These are phyloP conservation scores for Fusarium tuaranense DNA, from an alignment of 2,329 filamentous ascomycete species.

Conservation along the genomic window DNA sequence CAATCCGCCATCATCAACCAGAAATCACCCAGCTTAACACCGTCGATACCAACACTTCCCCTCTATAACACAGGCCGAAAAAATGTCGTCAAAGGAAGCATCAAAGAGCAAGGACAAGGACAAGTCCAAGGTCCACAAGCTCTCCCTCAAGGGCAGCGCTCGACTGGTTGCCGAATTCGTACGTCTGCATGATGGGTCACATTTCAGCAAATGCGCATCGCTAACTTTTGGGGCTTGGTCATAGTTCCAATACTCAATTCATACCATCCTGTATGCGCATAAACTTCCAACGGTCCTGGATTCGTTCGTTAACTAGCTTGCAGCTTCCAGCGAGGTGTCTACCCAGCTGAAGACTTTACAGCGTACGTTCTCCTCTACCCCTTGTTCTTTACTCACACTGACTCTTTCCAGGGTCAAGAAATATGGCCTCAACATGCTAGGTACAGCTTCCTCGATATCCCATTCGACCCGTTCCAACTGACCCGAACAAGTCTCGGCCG, in stretches of 20 bases:
- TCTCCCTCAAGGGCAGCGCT: constrained; percentile 85
- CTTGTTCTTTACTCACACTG: neutral
- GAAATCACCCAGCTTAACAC: neutral
- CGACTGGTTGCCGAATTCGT: constrained; percentile 97
- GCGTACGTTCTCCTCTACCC: constrained; percentile 67
- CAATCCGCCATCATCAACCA: neutral
- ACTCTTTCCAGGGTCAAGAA: constrained; percentile 78
- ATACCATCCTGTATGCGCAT: constrained; percentile 82
- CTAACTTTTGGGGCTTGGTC: constrained; percentile 25
- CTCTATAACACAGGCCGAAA: neutral
- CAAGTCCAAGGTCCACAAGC: constrained; percentile 93
- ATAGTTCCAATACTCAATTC: constrained; percentile 97
- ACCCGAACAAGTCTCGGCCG: constrained; percentile 76
- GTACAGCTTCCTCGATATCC: constrained; percentile 54
- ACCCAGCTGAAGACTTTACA: constrained; percentile 96
- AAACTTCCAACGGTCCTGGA: neutral
- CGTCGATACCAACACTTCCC: neutral
- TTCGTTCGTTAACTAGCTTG: constrained; percentile 5
- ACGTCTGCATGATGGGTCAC: constrained; percentile 57
- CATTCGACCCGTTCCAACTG: neutral
- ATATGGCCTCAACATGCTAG: constrained; percentile 98
- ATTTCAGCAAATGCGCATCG: constrained; percentile 1
- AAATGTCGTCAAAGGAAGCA: constrained; percentile 50
- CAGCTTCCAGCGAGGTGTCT: constrained; percentile 86
- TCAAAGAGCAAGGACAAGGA: constrained; percentile 62